phyloP scores from a whole-genome alignment of 73 alveolate genomes.

The Urostyla sp. region DNA sequence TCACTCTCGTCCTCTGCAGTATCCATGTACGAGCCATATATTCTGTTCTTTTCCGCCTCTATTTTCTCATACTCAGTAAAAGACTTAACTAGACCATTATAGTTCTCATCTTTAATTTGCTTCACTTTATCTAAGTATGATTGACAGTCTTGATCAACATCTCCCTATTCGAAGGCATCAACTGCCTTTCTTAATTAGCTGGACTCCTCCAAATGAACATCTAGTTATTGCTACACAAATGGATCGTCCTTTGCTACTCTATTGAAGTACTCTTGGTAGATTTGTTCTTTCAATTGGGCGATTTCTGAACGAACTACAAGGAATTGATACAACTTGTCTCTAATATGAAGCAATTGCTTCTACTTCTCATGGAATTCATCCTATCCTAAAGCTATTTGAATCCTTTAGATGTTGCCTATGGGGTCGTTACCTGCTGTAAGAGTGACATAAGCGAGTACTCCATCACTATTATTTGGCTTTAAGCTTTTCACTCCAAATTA shows the following conservation, averaged over 20 bases:
- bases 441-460: not conserved
- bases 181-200: too few species aligned
- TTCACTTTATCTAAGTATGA: conserved; percentile 8
- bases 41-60: conserved; percentile 15
- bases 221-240: too few species aligned
- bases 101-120: conserved; percentile 1
- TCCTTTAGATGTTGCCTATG: conserved; percentile 3
- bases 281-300: too few species aligned
- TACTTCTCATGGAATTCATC: too few species aligned
- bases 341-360: conserved; percentile 1
- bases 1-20: not conserved
- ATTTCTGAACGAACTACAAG: too few species aligned
- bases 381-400: conserved; percentile 10
- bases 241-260: conserved; percentile 37
- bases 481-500: conserved; percentile 28
- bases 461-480: too few species aligned
- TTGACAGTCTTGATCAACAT: conserved; percentile 19
- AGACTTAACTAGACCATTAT: not conserved
- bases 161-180: not conserved
- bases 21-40: conserved; percentile 29
- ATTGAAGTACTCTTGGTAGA: conserved; percentile 35
- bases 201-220: too few species aligned
- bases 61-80: conserved; percentile 44
- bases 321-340: conserved; percentile 24
- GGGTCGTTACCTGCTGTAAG: not conserved